These are phyloP conservation scores for Euphorbia celastroides DNA, from an alignment of 441 rosid species.

Conservation along the genomic window DNA sequence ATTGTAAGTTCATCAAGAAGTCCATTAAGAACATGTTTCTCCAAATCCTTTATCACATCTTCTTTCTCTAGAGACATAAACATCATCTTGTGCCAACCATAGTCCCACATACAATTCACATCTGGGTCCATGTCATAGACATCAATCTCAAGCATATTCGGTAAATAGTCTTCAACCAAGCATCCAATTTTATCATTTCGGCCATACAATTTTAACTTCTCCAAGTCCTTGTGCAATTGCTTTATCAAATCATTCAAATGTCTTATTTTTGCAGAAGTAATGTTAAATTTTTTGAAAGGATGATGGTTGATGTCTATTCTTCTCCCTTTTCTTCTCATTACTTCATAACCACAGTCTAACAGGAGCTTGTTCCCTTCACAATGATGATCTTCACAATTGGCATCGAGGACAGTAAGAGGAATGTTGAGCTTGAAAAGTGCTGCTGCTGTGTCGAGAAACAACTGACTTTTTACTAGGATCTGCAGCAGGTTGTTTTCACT, in stretches of 20 bases:
- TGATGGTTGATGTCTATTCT: constrained; percentile 59
- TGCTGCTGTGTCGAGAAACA: constrained; percentile 65
- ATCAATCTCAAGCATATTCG: constrained; percentile 60
- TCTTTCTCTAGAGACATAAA: constrained; percentile 50
- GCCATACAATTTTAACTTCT: constrained; percentile 49
- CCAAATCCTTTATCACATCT: constrained; percentile 61
- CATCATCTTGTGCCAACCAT: constrained; percentile 56
- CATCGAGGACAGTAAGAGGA: constrained; percentile 34
- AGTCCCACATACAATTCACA: constrained; percentile 83
- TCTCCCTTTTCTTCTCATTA: constrained; percentile 74
- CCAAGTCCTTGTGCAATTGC: constrained; percentile 48
- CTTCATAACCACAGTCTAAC: constrained; percentile 71
- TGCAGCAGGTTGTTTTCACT: constrained; percentile 57
- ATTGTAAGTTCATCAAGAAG: constrained; percentile 57
- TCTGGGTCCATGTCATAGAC: constrained; percentile 44
- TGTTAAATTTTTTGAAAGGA: constrained; percentile 42
- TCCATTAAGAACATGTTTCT: constrained; percentile 46
- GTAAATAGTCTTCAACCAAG: constrained; percentile 51
- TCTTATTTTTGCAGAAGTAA: constrained; percentile 29
- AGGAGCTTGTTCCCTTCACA: constrained; percentile 49
- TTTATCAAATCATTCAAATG: constrained; percentile 59
- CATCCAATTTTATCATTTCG: constrained; percentile 35
- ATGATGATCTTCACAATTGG: constrained; percentile 16
- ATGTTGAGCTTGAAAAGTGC: constrained; percentile 70
- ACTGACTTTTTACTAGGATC: constrained; percentile 51